phyloP scores from a whole-genome alignment of 2,329 filamentous ascomycete species.

The Botrytis pseudocinerea region DNA sequence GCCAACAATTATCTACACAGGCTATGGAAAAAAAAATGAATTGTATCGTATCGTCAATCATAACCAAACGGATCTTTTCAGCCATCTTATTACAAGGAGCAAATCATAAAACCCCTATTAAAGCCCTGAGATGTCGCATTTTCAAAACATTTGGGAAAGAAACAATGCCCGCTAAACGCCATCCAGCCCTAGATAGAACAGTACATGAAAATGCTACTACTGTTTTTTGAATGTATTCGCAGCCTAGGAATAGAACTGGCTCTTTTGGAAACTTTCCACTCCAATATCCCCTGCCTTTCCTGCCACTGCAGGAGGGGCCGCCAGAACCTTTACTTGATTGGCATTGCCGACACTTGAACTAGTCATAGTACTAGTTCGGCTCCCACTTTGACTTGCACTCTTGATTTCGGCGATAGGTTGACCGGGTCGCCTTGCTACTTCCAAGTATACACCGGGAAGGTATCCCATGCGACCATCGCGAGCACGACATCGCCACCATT shows the following conservation, averaged over 20 bases:
- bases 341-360: constrained; percentile 32
- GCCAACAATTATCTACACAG: neutral
- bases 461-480: constrained; percentile 90
- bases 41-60: constrained; percentile 6
- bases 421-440: constrained; percentile 62
- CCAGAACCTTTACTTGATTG: constrained; percentile 29
- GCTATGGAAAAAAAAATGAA: neutral
- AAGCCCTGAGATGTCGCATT: neutral
- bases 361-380: constrained; percentile 43
- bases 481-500: constrained; percentile 96
- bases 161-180: neutral
- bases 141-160: neutral
- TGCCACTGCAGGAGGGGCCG: constrained; percentile 50
- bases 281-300: constrained; percentile 64
- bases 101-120: constrained; percentile 5
- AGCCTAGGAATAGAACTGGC: constrained; percentile 62
- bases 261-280: constrained; percentile 71
- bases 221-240: neutral
- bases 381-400: constrained; percentile 48
- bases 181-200: neutral
- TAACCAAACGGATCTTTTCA: neutral
- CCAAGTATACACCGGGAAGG: constrained; percentile 85
- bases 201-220: neutral
- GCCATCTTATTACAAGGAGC: neutral
- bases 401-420: constrained; percentile 42